These are phyloP conservation scores for Cladophialophora exuberans DNA, from an alignment of 2,329 filamentous ascomycete species.

Conservation along the genomic window DNA sequence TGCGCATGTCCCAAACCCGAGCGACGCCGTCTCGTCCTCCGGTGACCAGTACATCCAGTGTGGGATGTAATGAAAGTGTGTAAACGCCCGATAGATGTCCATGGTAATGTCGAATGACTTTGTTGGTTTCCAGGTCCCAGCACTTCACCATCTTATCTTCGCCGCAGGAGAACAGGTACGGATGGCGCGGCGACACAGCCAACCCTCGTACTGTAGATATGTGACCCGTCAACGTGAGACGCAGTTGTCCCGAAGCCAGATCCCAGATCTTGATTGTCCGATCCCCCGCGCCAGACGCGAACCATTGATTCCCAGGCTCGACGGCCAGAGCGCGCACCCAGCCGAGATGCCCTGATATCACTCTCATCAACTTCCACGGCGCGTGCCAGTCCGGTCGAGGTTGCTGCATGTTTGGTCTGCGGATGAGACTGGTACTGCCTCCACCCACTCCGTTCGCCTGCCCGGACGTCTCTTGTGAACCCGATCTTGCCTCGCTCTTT, in stretches of 20 bases:
- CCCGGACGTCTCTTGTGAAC: constrained; percentile 44
- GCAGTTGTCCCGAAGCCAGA: constrained; percentile 80
- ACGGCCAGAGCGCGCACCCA: constrained; percentile 91
- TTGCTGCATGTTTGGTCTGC: constrained; percentile 66
- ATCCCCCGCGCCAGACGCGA: constrained; percentile 92
- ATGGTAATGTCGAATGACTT: constrained; percentile 96
- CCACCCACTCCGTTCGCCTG: constrained; percentile 41
- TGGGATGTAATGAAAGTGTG: constrained; percentile 88
- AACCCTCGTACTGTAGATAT: constrained; percentile 92
- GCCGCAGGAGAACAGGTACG: constrained; percentile 95
- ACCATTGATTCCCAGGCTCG: constrained; percentile 97
- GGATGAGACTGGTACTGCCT: constrained; percentile 54
- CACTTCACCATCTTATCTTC: constrained; percentile 99
- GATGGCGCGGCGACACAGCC: constrained; percentile 89
- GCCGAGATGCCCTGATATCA: constrained; percentile 93
- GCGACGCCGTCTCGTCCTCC: constrained; percentile 93
- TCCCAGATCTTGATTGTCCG: constrained; percentile 99
- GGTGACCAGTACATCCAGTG: constrained; percentile 90
- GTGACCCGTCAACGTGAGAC: constrained; percentile 87
- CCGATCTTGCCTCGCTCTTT: constrained; percentile 43
- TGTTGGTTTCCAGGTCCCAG: constrained; percentile 99
- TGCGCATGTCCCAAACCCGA: constrained; percentile 98
- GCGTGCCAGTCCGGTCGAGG: constrained; percentile 92
- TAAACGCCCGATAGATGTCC: constrained; percentile 97
- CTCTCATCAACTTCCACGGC: constrained; percentile 97